phyloP scores from a whole-genome alignment of 2,329 filamentous ascomycete genomes.

The Diaporthe sp. region DNA sequence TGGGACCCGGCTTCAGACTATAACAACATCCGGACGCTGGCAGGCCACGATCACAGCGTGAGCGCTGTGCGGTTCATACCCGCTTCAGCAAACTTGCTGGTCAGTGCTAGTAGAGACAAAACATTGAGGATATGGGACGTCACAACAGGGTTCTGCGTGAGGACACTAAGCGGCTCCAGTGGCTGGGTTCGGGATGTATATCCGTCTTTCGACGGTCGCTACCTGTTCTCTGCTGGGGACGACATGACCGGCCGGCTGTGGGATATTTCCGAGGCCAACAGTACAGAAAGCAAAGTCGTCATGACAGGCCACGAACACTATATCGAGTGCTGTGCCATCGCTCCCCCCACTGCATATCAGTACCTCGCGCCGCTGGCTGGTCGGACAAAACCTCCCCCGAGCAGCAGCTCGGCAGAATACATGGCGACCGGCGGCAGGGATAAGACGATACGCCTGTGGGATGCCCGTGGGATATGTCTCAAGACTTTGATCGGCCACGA shows the following conservation, averaged over 20 bases:
- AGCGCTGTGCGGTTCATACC: slow-evolving; percentile 90
- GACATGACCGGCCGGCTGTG: slow-evolving; percentile 86
- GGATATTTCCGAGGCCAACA: slow-evolving; percentile 79
- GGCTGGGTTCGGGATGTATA: slow-evolving; percentile 91
- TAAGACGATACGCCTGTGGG: slow-evolving; percentile 92
- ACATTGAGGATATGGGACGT: slow-evolving; percentile 92
- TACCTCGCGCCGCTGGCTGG: slow-evolving; percentile 82
- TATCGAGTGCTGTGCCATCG: slow-evolving; percentile 87
- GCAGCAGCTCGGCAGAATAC: slow-evolving; percentile 83
- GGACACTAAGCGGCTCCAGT: slow-evolving; percentile 84
- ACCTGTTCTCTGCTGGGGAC: slow-evolving; percentile 82
- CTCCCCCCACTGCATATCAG: slow-evolving; percentile 81
- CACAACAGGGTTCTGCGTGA: slow-evolving; percentile 90
- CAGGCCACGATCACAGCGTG: slow-evolving; percentile 92
- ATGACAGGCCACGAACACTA: slow-evolving; percentile 88
- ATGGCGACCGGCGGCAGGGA: slow-evolving; percentile 90
- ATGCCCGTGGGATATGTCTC: slow-evolving; percentile 83
- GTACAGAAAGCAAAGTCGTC: slow-evolving; percentile 78
- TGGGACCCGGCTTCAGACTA: slow-evolving; percentile 95
- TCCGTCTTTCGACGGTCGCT: slow-evolving; percentile 85
- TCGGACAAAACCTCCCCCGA: slow-evolving; percentile 81
- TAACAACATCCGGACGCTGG: slow-evolving; percentile 91
- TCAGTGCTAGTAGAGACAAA: slow-evolving; percentile 87
- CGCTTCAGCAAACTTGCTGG: slow-evolving; percentile 85
- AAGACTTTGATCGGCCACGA: slow-evolving; percentile 89